Conservation (phyloP, 164 flowering plant species). For the Berberis thunbergii region DNA sequence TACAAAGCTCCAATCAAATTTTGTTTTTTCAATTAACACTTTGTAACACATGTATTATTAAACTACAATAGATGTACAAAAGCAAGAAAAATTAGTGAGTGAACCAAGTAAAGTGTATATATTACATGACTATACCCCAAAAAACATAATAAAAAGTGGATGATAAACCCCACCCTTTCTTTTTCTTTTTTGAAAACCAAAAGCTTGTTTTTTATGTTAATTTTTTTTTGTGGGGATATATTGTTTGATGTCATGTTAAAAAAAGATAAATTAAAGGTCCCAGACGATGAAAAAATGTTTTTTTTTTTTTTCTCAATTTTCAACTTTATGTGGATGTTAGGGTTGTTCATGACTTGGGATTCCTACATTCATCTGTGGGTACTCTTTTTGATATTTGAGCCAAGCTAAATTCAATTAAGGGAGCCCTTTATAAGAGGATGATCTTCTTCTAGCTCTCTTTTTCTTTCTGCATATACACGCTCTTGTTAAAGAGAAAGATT, state of each 20-base stretch:
- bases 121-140: background rate
- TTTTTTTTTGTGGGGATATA: conserved; percentile 15
- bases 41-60: background rate
- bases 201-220: conserved; percentile 12
- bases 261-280: conserved; percentile 26
- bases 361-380: conserved; percentile 40
- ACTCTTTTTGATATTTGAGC: conserved; percentile 25
- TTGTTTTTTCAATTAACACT: background rate
- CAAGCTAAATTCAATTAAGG: background rate
- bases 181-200: conserved; percentile 7
- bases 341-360: conserved; percentile 37
- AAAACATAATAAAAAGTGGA: conserved; percentile 4
- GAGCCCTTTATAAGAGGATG: conserved; percentile 25
- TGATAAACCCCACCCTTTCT: conserved; percentile 2
- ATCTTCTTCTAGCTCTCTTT: conserved; percentile 2
- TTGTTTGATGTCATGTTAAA: conserved; percentile 19
- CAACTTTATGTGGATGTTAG: conserved; percentile 30
- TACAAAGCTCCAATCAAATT: background rate
- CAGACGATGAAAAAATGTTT: conserved; percentile 29
- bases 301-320: conserved; percentile 5
- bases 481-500: conserved; percentile 29
- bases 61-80: background rate
- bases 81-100: conserved; percentile 3
- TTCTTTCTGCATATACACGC: conserved; percentile 27
- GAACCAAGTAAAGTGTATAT: too few relatives aligned